Base-by-base conservation (phyloP, 2,329 filamentous ascomycete species). In the Dactylonectria macrodidyma region DNA sequence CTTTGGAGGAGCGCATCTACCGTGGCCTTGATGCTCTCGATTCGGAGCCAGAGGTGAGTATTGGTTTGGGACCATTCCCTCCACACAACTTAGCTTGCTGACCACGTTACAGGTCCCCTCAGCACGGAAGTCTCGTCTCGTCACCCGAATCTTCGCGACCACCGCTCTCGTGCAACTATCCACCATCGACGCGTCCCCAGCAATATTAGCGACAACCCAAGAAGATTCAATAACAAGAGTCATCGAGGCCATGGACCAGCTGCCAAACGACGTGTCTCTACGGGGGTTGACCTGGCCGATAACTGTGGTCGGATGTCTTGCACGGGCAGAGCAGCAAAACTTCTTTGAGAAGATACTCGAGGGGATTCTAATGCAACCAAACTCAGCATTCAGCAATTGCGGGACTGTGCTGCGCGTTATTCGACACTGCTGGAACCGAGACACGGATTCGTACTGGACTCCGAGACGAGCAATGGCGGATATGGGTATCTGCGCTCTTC, bases 401-500 rank as follows among this genome's bases (percentile, higher is more conserved):
- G 66, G 62, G 1, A 75, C 71, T 1, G 71, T 72, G 1, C 51
- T 70, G 19, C 52, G 52, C 1, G 66, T 75, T 1, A 55, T 74
- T 22, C 50, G 59, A 7, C 60, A 70, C 5, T 71, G 66, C 9
- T 75, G 70, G 72, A 14, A 51, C 4, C 65, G 71, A 36, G 38
- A 44, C 3, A 38, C 5, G 14, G 5, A 16, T n/a, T 48, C 22
- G 22, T 22, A 12, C 9, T 75, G 73, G 71, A 71, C 62, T 12
- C 71, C 70, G 6, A 59, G 66, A 3, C 36, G 70, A 5, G 68
- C 69, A 0, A 75, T 75, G 70, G 52, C 46, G 2, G 56, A 70
- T 41, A 63, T 75, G 67, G 66, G 65, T 0, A 68, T 75, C 2
- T 75, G 64, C n/a, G 71, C 73, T 33, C 64, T 75, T 1, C 16